Evolutionary conservation across 2,329 filamentous ascomycete species (phyloP).

Genomic region (Stylonectria norvegica): DNA sequence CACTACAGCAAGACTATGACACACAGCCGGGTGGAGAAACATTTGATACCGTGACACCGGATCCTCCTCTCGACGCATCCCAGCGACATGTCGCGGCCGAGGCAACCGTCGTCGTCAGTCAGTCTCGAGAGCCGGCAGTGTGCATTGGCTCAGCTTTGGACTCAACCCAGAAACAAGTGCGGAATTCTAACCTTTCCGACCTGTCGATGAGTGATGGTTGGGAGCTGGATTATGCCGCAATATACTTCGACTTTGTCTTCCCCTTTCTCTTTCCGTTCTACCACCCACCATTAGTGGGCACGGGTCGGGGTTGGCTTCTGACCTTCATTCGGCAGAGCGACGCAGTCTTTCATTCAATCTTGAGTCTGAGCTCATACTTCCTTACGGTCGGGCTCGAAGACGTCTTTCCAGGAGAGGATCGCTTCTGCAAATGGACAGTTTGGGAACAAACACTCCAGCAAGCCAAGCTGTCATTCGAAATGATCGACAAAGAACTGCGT

Average conservation of each 20-base stretch:
- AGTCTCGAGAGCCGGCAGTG: no score
- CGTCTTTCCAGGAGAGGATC: not conserved
- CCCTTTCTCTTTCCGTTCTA: constrained; percentile 57
- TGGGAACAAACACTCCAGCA: not conserved
- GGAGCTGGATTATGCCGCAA: constrained; percentile 6
- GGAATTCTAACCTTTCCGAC: not conserved
- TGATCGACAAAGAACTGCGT: not conserved
- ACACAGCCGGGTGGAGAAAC: not conserved
- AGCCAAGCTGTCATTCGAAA: not conserved
- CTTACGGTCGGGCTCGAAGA: constrained; percentile 36
- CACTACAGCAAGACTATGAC: not conserved
- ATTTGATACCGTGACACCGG: no score
- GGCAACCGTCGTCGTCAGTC: no score
- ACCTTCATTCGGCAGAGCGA: constrained; percentile 47
- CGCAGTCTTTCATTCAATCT: constrained; percentile 46
- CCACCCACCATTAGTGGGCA: constrained; percentile 43
- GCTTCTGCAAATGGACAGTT: not conserved
- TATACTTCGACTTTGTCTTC: constrained; percentile 38
- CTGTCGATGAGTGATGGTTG: no score
- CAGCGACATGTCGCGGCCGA: no score
- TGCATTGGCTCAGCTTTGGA: no score
- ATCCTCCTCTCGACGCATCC: no score
- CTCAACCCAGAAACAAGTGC: not conserved
- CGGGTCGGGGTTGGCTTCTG: constrained; percentile 52
- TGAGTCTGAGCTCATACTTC: constrained; percentile 50